These are phyloP conservation scores for Beauveria brongniartii DNA, from an alignment of 2,329 filamentous ascomycete genomes.

Conservation along the genomic window DNA sequence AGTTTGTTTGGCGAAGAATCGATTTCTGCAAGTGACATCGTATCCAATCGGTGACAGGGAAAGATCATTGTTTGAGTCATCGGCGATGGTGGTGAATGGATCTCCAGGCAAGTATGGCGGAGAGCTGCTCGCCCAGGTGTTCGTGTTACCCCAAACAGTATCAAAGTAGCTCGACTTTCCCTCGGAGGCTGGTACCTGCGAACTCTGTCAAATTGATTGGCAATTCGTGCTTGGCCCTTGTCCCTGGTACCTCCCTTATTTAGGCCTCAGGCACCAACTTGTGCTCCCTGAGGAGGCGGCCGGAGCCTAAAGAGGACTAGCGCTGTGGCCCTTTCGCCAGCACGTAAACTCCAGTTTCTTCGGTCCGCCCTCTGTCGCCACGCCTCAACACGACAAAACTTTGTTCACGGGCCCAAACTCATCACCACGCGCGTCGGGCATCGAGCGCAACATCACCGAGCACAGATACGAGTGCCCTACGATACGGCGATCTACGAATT, in stretches of 20 bases:
- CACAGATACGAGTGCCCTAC: slow-evolving; percentile 20
- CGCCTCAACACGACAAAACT: slow-evolving; percentile 38
- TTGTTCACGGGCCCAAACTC: slow-evolving; percentile 27
- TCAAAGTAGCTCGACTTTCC: slow-evolving; percentile 1
- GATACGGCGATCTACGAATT: slow-evolving; percentile 30
- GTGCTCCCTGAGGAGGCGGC: slow-evolving; percentile 14
- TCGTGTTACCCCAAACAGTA: slow-evolving; percentile 5
- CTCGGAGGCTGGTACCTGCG: not conserved
- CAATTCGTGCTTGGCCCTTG: not conserved
- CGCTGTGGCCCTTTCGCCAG: slow-evolving; percentile 23
- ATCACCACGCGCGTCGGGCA: slow-evolving; percentile 47
- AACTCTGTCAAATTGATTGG: not conserved
- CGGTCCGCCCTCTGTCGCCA: slow-evolving; percentile 29
- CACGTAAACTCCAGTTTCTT: slow-evolving; percentile 38
- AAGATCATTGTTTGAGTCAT: slow-evolving; percentile 15
- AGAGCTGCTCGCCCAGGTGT: not conserved
- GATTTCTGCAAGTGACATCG: not conserved
- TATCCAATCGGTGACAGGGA: not conserved
- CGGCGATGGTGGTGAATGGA: slow-evolving; percentile 10
- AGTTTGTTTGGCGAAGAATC: not conserved
- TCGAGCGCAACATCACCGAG: slow-evolving; percentile 30
- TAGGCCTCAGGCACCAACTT: slow-evolving; percentile 22
- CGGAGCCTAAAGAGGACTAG: slow-evolving; percentile 25
- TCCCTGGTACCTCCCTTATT: slow-evolving; percentile 1
- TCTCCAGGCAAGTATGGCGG: not conserved